A percentile compares a stretch with the other conserved stretches of the same genome.
Conservation (phyloP, 306 rosid genomes). For the Rosa persica region DNA sequence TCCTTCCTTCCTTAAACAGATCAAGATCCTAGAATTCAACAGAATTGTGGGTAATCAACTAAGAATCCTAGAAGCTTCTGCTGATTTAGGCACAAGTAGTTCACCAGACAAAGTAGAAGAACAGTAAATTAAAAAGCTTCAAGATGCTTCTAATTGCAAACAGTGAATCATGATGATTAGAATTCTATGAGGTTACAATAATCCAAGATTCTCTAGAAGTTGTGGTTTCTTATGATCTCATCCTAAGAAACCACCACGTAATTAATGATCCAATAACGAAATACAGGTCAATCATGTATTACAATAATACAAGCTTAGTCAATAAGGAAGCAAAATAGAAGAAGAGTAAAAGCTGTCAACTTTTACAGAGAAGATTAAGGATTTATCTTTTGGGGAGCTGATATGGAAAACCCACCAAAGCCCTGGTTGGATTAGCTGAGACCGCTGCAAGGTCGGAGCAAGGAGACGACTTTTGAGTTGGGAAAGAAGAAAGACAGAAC, state of each 20-base stretch:
- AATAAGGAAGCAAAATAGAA: slow-evolving; percentile 11
- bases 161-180: slow-evolving; percentile 8
- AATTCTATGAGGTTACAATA: background rate
- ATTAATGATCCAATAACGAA: background rate
- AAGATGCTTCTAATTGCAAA: background rate
- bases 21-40: slow-evolving; percentile 28
- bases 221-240: background rate
- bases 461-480: background rate
- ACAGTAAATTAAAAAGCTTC: background rate
- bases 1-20: slow-evolving; percentile 33
- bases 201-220: slow-evolving; percentile 15
- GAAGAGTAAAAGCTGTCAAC: background rate
- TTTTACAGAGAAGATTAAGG: background rate
- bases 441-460: slow-evolving; percentile 4
- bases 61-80: slow-evolving; percentile 8
- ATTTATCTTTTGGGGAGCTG: background rate
- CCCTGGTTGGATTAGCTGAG: background rate
- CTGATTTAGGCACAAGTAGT: background rate
- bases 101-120: background rate
- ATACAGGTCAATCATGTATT: slow-evolving; percentile 3
- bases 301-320: slow-evolving; percentile 8
- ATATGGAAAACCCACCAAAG: slow-evolving; percentile 26
- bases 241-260: background rate
- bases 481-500: slow-evolving; percentile 1
- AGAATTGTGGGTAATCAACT: slow-evolving; percentile 20